Conservation (phyloP, 371 early-diverging fungal genomes). For the Mortierella polycephala region DNA sequence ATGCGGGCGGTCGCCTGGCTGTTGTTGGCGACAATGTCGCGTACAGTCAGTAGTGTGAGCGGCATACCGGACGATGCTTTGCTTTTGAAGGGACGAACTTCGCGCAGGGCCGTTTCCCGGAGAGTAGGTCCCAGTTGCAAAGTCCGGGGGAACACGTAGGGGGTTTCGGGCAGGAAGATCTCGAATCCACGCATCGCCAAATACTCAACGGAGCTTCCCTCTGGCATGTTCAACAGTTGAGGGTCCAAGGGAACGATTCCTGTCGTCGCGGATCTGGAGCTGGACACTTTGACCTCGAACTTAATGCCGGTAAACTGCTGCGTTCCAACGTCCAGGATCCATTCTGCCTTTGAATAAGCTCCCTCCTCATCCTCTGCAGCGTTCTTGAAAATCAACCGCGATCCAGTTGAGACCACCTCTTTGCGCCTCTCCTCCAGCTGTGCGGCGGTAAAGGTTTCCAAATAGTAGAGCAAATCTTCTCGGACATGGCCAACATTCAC, state of each 20-base stretch:
- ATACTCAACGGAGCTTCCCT: constrained; percentile 7
- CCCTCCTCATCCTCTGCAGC: constrained; percentile 12
- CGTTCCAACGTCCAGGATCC: constrained; percentile 25
- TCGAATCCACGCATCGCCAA: constrained; percentile 6
- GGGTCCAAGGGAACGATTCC: constrained; percentile 30
- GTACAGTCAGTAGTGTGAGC: constrained; percentile 1
- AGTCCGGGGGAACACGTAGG: constrained; percentile 44
- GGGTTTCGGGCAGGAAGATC: constrained; percentile 29
- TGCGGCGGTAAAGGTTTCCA: constrained; percentile 20
- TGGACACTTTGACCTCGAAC: constrained; percentile 32
- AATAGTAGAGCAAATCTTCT: constrained; percentile 19
- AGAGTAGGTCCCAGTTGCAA: constrained; percentile 28
- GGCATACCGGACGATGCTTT: constrained; percentile 19
- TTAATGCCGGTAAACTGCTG: constrained; percentile 29
- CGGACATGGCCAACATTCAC: constrained; percentile 39
- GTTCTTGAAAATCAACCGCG: constrained; percentile 21
- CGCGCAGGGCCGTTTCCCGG: neutral
- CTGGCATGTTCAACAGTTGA: constrained; percentile 20
- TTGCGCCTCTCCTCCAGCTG: constrained; percentile 16
- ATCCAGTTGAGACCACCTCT: constrained; percentile 16
- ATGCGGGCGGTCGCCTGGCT: constrained; percentile 6
- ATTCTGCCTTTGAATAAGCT: constrained; percentile 41
- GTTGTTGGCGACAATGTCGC: constrained; percentile 34
- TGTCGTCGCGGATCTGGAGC: constrained; percentile 14
- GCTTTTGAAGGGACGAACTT: constrained; percentile 25